phyloP scores from a whole-genome alignment of 257 asterid genomes.

The Apocynum venetum region DNA sequence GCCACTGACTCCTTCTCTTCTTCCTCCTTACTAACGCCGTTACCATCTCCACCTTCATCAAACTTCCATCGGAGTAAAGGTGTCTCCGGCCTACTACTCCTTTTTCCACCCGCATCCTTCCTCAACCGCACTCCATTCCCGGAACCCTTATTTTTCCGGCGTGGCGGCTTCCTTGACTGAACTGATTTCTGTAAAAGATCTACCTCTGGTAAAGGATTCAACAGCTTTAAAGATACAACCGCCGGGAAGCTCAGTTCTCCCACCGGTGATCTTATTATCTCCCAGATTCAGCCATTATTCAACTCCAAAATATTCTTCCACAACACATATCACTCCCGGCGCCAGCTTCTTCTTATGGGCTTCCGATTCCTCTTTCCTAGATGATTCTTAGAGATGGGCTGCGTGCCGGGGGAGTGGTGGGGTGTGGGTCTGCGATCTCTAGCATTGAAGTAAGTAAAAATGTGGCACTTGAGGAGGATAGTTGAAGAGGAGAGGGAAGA shows the following conservation, averaged over 20 bases:
- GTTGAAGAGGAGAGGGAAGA: neutral
- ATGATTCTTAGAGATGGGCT: neutral
- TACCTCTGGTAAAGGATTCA: conserved; percentile 25
- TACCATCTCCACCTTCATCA: conserved; percentile 29
- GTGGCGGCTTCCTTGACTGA: conserved; percentile 30
- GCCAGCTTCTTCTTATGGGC: neutral
- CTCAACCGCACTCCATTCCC: conserved; percentile 37
- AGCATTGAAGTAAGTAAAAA: conserved; percentile 3
- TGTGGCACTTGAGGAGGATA: neutral
- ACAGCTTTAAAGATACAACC: conserved; percentile 7
- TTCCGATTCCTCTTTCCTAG: neutral
- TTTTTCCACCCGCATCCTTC: conserved; percentile 36
- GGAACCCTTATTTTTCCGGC: conserved; percentile 47
- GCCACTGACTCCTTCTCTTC: conserved; percentile 20
- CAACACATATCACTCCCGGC: neutral
- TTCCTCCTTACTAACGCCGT: conserved; percentile 21
- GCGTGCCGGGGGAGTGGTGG: neutral
- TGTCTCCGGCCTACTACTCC: conserved; percentile 51
- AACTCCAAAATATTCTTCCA: neutral
- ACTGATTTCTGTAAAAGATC: conserved; percentile 37
- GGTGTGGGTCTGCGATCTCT: conserved; percentile 18
- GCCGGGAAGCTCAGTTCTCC: conserved; percentile 20
- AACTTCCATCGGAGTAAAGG: conserved; percentile 62
- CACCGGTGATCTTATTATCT: conserved; percentile 44
- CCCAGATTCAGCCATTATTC: conserved; percentile 37